Evolutionary conservation across 495 filamentous ascomycete genomes (phyloP), one percentile per base, ranked within the genome.

Genomic region (Aspergillus nidulans): DNA sequence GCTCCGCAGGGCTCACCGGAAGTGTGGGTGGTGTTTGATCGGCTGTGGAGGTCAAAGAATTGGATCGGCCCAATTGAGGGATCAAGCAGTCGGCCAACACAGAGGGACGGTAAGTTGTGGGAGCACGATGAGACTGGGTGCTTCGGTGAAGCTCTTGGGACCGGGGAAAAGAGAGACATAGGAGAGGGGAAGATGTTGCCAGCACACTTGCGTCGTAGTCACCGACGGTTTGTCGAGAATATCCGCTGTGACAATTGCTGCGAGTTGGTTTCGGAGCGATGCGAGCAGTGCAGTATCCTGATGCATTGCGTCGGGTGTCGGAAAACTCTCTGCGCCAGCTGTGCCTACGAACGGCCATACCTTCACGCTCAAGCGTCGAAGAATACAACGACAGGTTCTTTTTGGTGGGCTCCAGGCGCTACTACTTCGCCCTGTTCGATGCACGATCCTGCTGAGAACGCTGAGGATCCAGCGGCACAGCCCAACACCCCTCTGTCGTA

Each of bases 231-330:
- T 55, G 63, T 83, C 8, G 69, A 83, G 16, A 65, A 72, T 30
- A 61, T 83, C 38, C 77, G 75, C 51, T 85, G 82, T 57, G 77
- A 82, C 41, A 69, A 73, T 49, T 85, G 82, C 63, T 63, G 65
- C 36, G 77, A 78, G 34, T 57, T 61, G 15, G 83, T 85, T 26
- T 57, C 67, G 18, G 82, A 85, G 60, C 64, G 82, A 38, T 85
- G 82, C 60, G 81, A 85, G 59, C 80, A 82, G 56, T 85, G 82
- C 62, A 83, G 81, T 52, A 77, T 84, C 18, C 63, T 81, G 54
- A 84, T 85, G 82, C 82, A 84, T 54, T 85, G 82, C 56, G 78
- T 81, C 49, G 81, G 81, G 24, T 85, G 81, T 59, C 77, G 82
- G 34, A 82, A 79, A 67, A 85, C 80, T 3, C 72, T 84, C 8